Evolutionary conservation across 768 basidiomycete genomes (phyloP), one percentile per base, ranked within the genome.

Genomic region (Tephrocybe sp.): DNA sequence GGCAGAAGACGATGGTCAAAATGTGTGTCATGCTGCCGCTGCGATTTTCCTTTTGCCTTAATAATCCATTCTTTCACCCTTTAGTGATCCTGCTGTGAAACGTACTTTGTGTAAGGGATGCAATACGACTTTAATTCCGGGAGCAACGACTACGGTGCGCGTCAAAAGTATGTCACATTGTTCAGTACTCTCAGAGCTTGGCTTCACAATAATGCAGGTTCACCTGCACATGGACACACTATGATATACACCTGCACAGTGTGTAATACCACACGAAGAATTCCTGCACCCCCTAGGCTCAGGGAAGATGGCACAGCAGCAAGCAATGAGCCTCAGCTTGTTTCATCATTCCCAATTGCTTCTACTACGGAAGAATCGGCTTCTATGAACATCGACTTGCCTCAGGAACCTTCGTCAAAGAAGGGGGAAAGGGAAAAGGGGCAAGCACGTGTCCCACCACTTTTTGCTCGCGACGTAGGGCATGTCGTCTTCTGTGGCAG

Each of bases 61-160:
- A n/a, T 49, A 3, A 28, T 31, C 16, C 25, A 24, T 25, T 39
- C 22, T 34, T 31, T 22, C 30, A 19, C 1, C 36, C 55, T 8
- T 19, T 19, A 92, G 92, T 58, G 92, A 94, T 62, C 91, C 92
- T 0, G 70, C 78, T 1, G 76, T 94, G n/a, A 95, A 94, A 63
- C 84, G 92, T 9, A 81, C 84, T 1, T 58, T 92, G 6, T 95
- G 92, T 68, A 82, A 79, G 62, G 72, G 73, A 1, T 95, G 92
- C 60, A 73, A 79, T 48, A 63, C 72, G 0, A 73, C 85, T 7
- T 71, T 93, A 4, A 57, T 92, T 1, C 85, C 89, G 0, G 92
- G 92, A 11, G 54, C 78, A 1, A 84, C 87, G 1, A 79, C 81
- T 0, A 74, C 72, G 1, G 77, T 89, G 19, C 82, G 90, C 2